These are phyloP conservation scores for Musa balbisiana DNA, from an alignment of 202 grass and related monocot species.

Conservation along the genomic window DNA sequence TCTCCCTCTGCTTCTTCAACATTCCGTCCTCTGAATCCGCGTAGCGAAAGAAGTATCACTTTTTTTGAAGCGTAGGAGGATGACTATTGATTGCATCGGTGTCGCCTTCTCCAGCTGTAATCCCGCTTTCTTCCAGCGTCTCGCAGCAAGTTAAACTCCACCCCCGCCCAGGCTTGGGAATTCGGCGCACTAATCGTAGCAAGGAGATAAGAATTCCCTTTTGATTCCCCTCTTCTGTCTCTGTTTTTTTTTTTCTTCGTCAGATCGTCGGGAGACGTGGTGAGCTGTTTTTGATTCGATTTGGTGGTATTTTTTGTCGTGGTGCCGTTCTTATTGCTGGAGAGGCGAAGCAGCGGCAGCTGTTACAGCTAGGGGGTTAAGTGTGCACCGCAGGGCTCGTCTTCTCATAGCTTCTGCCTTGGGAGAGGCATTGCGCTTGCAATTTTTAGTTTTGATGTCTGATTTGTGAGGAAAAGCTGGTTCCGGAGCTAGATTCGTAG, in stretches of 20 bases:
- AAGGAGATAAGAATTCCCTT: not conserved
- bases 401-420: not conserved
- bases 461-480: not conserved
- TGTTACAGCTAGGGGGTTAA: not conserved
- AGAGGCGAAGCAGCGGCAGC: not conserved
- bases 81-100: not conserved
- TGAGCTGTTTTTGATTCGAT: conserved; percentile 9
- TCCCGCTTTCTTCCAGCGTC: not conserved
- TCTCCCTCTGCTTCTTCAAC: no score
- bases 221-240: not conserved
- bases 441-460: not conserved
- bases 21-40: no score
- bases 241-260: not conserved
- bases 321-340: not conserved
- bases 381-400: not conserved
- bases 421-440: not conserved
- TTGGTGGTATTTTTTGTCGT: not conserved
- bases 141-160: not conserved
- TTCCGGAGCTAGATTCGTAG: not conserved
- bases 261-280: not conserved
- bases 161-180: not conserved
- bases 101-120: conserved; percentile 14
- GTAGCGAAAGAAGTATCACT: no score
- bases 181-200: not conserved
- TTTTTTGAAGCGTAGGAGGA: not conserved